phyloP scores from a whole-genome alignment of 306 rosid species.

The Quercus ilex region DNA sequence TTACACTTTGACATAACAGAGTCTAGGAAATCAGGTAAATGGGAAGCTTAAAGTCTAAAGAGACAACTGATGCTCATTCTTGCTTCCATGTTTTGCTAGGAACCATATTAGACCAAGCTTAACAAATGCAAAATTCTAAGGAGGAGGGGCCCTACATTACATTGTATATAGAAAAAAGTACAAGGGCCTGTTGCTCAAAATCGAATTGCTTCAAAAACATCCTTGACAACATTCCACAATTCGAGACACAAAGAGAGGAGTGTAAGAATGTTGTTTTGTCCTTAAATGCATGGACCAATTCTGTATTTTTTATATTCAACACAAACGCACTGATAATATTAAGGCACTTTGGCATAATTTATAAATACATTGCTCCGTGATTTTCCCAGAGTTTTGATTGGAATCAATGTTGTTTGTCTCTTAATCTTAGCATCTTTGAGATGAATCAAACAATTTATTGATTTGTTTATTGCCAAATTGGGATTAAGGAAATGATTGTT shows the following conservation, averaged over 20 bases:
- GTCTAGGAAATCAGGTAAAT: too few species aligned
- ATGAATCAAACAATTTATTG: not conserved
- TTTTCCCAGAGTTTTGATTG: not conserved
- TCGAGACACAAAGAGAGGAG: not conserved
- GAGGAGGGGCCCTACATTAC: too few species aligned
- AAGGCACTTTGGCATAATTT: not conserved
- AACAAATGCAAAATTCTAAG: too few species aligned
- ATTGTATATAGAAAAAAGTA: not conserved
- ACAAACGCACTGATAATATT: not conserved
- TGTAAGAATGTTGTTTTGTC: constrained; percentile 6
- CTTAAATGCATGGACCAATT: not conserved
- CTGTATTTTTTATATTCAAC: not conserved
- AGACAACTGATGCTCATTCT: too few species aligned
- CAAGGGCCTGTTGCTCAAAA: not conserved
- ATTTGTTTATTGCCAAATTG: not conserved
- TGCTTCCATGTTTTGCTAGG: too few species aligned
- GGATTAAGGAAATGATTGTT: not conserved
- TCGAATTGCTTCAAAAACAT: not conserved
- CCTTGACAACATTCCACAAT: not conserved
- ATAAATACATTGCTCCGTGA: not conserved
- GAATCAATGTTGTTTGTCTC: not conserved
- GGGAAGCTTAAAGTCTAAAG: too few species aligned
- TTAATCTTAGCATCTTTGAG: not conserved
- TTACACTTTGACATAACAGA: too few species aligned
- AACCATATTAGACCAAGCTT: too few species aligned